Evolutionary conservation across 2,329 filamentous ascomycete species (phyloP), one percentile per base, ranked within the genome.

Genomic region (Fonsecaea pugnacius): DNA sequence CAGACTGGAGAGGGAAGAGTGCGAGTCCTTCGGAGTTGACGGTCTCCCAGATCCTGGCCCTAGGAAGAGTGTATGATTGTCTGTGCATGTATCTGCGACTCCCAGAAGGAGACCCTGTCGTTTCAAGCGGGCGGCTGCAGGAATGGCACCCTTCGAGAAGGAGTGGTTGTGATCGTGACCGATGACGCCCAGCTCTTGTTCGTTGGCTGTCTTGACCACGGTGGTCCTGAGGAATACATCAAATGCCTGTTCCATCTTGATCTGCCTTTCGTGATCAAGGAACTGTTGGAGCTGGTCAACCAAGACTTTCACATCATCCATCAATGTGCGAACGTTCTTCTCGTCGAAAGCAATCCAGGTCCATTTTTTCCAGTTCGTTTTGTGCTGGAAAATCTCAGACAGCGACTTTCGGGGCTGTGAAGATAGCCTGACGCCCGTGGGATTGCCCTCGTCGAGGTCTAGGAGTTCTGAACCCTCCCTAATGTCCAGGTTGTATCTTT

Each of bases 151-250:
- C n/a, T 35, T 53, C 14, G 51, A 53, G 51, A 53, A 53, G 9
- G 51, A 33, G 16, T n/a, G 16, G 12, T 27, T 53, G 27, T 14
- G 51, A 33, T 53, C 51, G 32, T 33, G 51, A 33, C 51, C 51
- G 27, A 53, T 32, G 12, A 53, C 51, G n/a, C 24, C 27, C 6
- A 53, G 27, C 18, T 53, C 30, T 18, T 35, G 51, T n/a, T 53
- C 51, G 51, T 53, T 53, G 51, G 51, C 51, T 18, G 27, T 53
- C 12, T 35, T 53, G 51, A 53, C 51, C 5, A 53, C 51, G 16
- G 51, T 35, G 3, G 51, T 53, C 30, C 51, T 14, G 27, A 53
- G 32, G 16, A 53, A 33, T 2, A 35, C 18, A 10, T 53, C 51
- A 35, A 53, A 53, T n/a, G 27, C 27, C 27, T 53, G 51, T 18